Percentiles rank a stretch among this genome's conserved stretches.
These are phyloP conservation scores for Rubus idaeus DNA, from an alignment of 306 rosid species.

Conservation along the genomic window DNA sequence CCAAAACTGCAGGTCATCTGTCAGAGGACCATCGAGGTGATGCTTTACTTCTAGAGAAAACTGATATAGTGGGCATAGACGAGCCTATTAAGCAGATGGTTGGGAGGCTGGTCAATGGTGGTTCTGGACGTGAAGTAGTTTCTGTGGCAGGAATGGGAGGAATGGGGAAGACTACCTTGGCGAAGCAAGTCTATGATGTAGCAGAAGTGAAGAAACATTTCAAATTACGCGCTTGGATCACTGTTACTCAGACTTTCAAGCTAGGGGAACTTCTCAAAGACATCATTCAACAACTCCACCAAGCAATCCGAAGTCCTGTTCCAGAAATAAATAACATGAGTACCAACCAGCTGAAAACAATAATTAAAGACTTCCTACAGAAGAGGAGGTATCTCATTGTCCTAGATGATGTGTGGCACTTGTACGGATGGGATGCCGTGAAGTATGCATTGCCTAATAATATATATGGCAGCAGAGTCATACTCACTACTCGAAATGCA, in stretches of 20 bases:
- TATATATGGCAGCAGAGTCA: slow-evolving; percentile 40
- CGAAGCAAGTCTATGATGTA: slow-evolving; percentile 50
- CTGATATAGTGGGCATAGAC: slow-evolving; percentile 52
- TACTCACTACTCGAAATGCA: slow-evolving; percentile 47
- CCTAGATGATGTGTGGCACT: slow-evolving; percentile 52
- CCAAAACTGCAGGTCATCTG: slow-evolving; percentile 25
- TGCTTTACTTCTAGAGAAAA: slow-evolving; percentile 52
- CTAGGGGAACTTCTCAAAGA: slow-evolving; percentile 46
- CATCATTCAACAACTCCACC: slow-evolving; percentile 29
- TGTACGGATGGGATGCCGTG: slow-evolving; percentile 51
- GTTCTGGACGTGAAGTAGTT: slow-evolving; percentile 35
- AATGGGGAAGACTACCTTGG: slow-evolving; percentile 58
- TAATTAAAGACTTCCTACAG: slow-evolving; percentile 40
- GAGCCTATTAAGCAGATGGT: slow-evolving; percentile 37
- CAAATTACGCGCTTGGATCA: slow-evolving; percentile 47
- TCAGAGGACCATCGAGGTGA: slow-evolving; percentile 39
- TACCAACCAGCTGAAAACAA: slow-evolving; percentile 27
- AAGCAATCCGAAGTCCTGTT: slow-evolving; percentile 18
- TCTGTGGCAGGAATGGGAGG: slow-evolving; percentile 61
- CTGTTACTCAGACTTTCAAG: slow-evolving; percentile 42
- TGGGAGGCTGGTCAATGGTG: slow-evolving; percentile 27
- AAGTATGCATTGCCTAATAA: slow-evolving; percentile 49
- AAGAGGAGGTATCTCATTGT: slow-evolving; percentile 48
- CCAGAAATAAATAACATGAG: slow-evolving; percentile 43
- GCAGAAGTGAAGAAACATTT: slow-evolving; percentile 48